phyloP scores from a whole-genome alignment of 2,329 filamentous ascomycete genomes.

The Diaporthe citriasiana region DNA sequence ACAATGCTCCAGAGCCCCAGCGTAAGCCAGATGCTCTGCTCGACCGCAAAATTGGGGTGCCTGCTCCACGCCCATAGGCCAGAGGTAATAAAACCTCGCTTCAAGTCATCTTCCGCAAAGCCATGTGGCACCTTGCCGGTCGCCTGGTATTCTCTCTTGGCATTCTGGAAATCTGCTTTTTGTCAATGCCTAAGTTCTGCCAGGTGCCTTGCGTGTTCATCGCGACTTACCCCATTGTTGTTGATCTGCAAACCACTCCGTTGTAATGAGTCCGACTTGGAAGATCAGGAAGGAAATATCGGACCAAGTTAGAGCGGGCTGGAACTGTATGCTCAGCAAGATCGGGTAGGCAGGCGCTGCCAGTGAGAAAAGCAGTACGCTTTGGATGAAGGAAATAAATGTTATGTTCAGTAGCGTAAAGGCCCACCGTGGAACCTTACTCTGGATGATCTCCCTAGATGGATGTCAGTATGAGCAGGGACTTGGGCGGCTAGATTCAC shows the following conservation, averaged over 20 bases:
- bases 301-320: slow-evolving; percentile 59
- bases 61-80: slow-evolving; percentile 91
- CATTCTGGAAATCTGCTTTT: slow-evolving; percentile 78
- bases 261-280: slow-evolving; percentile 65
- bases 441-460: slow-evolving; percentile 77
- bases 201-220: background rate
- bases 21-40: slow-evolving; percentile 90
- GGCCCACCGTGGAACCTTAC: slow-evolving; percentile 70
- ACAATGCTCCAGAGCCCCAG: slow-evolving; percentile 92
- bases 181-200: slow-evolving; percentile 32
- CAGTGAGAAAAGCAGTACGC: slow-evolving; percentile 83
- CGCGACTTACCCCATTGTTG: slow-evolving; percentile 84
- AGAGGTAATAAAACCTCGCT: slow-evolving; percentile 87
- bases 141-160: slow-evolving; percentile 82
- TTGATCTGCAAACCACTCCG: slow-evolving; percentile 88
- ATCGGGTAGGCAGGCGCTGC: slow-evolving; percentile 85
- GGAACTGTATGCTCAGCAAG: slow-evolving; percentile 77
- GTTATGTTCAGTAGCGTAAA: slow-evolving; percentile 89
- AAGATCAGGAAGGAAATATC: slow-evolving; percentile 65
- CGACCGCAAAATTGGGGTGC: slow-evolving; percentile 95
- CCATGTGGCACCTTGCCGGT: slow-evolving; percentile 77
- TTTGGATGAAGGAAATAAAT: slow-evolving; percentile 91
- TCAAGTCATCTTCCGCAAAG: slow-evolving; percentile 81
- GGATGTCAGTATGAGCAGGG: slow-evolving; percentile 44
- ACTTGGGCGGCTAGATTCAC: slow-evolving; percentile 37